Conservation (phyloP, 805 yeast genomes). For the Debaryomyces castellii region DNA sequence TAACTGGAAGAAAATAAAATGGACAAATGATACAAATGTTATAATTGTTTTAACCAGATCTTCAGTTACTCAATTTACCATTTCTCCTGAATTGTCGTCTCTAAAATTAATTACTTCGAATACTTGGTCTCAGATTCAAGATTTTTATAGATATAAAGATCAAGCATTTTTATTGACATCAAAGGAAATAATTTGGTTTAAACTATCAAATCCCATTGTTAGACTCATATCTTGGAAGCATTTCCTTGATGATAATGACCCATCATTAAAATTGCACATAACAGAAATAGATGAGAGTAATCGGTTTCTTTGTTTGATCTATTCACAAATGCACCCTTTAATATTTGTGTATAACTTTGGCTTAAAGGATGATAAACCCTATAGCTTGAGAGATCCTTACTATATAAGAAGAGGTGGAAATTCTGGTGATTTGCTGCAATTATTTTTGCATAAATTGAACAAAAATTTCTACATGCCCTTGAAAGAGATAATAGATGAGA, state of each 20-base stretch:
- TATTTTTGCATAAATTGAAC: conserved; percentile 9
- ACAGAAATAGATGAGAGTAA: conserved; percentile 18
- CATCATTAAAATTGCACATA: conserved; percentile 44
- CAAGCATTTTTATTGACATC: conserved; percentile 61
- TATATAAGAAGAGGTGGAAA: conserved; percentile 12
- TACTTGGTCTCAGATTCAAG: conserved; percentile 54
- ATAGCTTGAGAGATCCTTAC: conserved; percentile 32
- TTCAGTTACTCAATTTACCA: conserved; percentile 33
- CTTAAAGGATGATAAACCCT: conserved; percentile 22
- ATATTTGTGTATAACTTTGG: conserved; percentile 35
- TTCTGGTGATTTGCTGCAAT: conserved; percentile 11
- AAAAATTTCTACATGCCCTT: conserved; percentile 5
- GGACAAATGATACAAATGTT: conserved; percentile 35
- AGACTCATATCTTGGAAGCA: conserved; percentile 75
- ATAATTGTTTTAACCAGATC: conserved; percentile 44
- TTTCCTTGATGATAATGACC: conserved; percentile 53
- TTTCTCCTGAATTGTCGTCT: conserved; percentile 12
- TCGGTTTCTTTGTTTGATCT: conserved; percentile 22
- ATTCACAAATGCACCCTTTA: conserved; percentile 28
- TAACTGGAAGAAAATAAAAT: conserved; percentile 49
- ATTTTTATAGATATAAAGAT: conserved; percentile 29
- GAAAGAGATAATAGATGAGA: conserved; percentile 5
- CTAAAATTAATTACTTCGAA: conserved; percentile 46
- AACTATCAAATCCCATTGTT: conserved; percentile 28
- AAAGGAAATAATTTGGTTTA: conserved; percentile 58